These are phyloP conservation scores for Pythium vanterpoolii DNA, from an alignment of 352 stramenopile species.

Conservation along the genomic window DNA sequence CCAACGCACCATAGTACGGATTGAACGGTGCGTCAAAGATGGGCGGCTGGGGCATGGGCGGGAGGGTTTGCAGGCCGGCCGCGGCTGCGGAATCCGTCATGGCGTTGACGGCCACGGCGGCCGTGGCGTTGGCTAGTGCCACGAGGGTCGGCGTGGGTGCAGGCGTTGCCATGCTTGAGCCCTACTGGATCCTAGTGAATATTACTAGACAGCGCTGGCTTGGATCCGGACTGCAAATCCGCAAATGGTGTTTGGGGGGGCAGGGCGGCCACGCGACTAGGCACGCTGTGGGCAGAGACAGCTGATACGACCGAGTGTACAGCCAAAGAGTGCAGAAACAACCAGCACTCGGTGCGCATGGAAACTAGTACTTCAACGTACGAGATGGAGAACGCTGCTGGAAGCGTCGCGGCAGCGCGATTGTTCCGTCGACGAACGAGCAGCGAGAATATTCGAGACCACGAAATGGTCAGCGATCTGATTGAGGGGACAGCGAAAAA, in stretches of 20 bases:
- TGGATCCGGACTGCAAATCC: background rate
- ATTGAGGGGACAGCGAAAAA: no score
- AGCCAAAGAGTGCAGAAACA: no score
- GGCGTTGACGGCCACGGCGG: background rate
- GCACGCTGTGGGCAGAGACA: no score
- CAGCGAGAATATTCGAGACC: no score
- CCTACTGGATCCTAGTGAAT: background rate
- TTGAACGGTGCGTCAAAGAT: slow-evolving; percentile 27
- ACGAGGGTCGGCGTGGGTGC: background rate
- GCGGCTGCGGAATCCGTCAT: slow-evolving; percentile 1
- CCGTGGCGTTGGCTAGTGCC: background rate
- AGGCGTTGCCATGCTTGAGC: background rate
- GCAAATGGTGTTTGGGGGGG: background rate
- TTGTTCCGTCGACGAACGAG: no score
- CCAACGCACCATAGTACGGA: slow-evolving; percentile 20
- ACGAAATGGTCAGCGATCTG: no score
- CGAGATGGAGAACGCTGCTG: background rate
- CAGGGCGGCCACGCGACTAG: background rate
- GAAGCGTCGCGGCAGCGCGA: background rate
- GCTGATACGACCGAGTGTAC: no score
- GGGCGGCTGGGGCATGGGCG: slow-evolving; percentile 19
- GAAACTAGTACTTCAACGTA: no score
- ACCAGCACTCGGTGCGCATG: no score
- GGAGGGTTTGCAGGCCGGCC: slow-evolving; percentile 9
- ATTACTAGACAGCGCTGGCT: background rate